Conservation (phyloP, 2,329 filamentous ascomycete genomes). For the Immersiporthe knoxdaviesiana region DNA sequence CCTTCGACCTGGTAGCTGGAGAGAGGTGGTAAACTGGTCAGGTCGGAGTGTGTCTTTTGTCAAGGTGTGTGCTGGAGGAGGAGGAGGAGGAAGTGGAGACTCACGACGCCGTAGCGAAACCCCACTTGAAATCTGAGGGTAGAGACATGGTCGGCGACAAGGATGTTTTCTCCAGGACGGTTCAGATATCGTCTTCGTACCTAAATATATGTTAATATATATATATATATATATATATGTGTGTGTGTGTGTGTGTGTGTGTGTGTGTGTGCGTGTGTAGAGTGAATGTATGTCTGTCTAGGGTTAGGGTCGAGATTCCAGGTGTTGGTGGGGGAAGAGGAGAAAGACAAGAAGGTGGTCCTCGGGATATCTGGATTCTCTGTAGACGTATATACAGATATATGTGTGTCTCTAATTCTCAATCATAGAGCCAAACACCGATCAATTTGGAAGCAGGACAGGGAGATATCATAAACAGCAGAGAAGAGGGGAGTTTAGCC, state of each 20-base stretch:
- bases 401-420: background rate
- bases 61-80: background rate
- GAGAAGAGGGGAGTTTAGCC: background rate
- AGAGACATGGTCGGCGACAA: slow-evolving; percentile 53
- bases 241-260: too few relatives aligned
- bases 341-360: too few relatives aligned
- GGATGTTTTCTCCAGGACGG: background rate
- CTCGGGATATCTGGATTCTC: too few relatives aligned
- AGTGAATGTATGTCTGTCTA: background rate
- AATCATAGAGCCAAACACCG: background rate
- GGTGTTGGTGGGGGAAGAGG: background rate
- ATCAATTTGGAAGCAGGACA: background rate
- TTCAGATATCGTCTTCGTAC: background rate
- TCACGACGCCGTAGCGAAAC: slow-evolving; percentile 77
- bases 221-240: too few relatives aligned
- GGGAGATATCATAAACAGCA: background rate
- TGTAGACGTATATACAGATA: background rate
- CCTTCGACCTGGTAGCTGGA: slow-evolving; percentile 87
- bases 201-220: background rate
- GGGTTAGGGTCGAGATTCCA: background rate
- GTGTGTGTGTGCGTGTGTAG: too few relatives aligned
- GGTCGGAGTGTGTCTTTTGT: background rate
- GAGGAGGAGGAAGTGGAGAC: slow-evolving; percentile 35
- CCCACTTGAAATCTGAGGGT: slow-evolving; percentile 74
- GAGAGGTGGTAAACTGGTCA: background rate